Percentiles rank a stretch among this genome's conserved stretches.
phyloP scores from a whole-genome alignment of 805 yeast species.

The Yamadazyma nakazawae region DNA sequence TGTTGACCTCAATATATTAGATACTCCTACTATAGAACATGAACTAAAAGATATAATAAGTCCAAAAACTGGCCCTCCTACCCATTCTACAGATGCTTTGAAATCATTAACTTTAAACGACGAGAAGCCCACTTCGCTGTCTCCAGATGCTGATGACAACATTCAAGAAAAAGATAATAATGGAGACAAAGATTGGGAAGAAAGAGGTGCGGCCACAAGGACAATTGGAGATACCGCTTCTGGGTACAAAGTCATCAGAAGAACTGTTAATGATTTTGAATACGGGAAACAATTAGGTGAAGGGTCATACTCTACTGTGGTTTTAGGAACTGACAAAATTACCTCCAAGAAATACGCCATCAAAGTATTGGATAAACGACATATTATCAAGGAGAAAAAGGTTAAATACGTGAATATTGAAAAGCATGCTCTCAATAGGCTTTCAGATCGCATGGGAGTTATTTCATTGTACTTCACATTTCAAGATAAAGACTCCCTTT shows the following conservation, averaged over 20 bases:
- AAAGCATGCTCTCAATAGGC: constrained; percentile 70
- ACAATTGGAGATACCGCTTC: constrained; percentile 16
- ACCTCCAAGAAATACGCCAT: constrained; percentile 65
- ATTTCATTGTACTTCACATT: constrained; percentile 72
- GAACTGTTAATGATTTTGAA: constrained; percentile 40
- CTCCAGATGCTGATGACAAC: constrained; percentile 5
- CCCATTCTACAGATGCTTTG: constrained; percentile 12
- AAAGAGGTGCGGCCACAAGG: constrained; percentile 34
- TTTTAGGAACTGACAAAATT: constrained; percentile 48
- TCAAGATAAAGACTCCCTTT: constrained; percentile 70
- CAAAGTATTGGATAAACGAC: constrained; percentile 71
- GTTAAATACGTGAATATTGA: constrained; percentile 84
- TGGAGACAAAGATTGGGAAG: constrained; percentile 27
- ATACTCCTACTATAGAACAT: constrained; percentile 23
- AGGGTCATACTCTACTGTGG: constrained; percentile 46
- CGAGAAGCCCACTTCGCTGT: constrained; percentile 2
- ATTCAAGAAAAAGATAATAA: not conserved
- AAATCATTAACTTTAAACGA: constrained; percentile 8
- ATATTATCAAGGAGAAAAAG: constrained; percentile 75
- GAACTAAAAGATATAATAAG: constrained; percentile 18
- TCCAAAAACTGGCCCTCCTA: constrained; percentile 9
- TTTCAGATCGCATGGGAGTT: constrained; percentile 59
- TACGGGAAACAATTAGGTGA: constrained; percentile 43
- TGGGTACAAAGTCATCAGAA: constrained; percentile 24
- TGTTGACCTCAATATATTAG: constrained; percentile 36